Base-by-base conservation (phyloP, 371 early-diverging fungal genomes). In the Apophysomyces ossiformis region DNA sequence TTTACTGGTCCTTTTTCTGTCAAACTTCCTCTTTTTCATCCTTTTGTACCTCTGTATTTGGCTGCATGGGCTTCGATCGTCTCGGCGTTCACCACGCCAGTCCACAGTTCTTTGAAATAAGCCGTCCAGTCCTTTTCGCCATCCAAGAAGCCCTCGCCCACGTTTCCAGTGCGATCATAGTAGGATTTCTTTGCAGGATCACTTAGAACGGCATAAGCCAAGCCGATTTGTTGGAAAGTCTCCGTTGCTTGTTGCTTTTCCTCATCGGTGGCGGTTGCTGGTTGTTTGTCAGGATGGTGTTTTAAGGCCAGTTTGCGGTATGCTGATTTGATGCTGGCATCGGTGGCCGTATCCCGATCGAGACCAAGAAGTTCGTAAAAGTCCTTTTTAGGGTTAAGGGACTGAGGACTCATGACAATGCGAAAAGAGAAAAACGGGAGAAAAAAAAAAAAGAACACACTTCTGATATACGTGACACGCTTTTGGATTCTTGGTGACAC, bases 171-270 rank as follows among this genome's bases (percentile, higher is more conserved):
- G 57, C 60, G 61, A 75, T 99, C 99, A 72, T 99, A 99, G 9
- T 82, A 71, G 9, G 80, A 69, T 66, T 94, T 85, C 58, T 93
- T 88, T 37, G 81, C 77, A 0, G 87, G 74, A 74, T 97, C 95
- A 18, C 88, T 87, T 21, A 99, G 85, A 0, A 98, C 83, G 6
- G 90, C 71, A 78, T 99, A 99, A 0, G 95, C 96, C 43, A 87
- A 79, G 1, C 92, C 89, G 5, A 99, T 69, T 15, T 85, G 76
- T 68, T 96, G 96, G 76, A 97, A 98, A 63, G 86, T 70, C 32
- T 87, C 83, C 12, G 90, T 91, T 69, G 91, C 92, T 70, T 90
- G 81, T 58, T 88, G 84, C 57, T 88, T 84, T 58, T 91, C 93
- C 16, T 79, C 68, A 26, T 90, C 89, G 36, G 73, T 87, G 64